A percentile compares a stretch with the other conserved stretches of the same genome.
These are phyloP conservation scores for Coix lacrymajobi DNA, from an alignment of 176 grass and related monocot species.

Conservation along the genomic window DNA sequence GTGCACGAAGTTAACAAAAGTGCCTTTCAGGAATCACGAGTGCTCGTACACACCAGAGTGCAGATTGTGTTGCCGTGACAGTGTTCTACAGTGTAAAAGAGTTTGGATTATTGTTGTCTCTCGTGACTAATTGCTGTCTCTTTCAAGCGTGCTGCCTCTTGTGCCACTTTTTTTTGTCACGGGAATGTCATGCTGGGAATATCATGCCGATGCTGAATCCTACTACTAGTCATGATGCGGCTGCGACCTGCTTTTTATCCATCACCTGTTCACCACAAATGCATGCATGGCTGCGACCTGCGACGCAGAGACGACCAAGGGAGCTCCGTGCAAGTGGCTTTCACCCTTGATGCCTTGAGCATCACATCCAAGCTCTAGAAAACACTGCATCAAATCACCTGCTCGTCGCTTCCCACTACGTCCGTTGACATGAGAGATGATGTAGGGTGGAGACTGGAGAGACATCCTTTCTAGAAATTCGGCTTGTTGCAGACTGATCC, in stretches of 20 bases:
- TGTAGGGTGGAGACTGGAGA: too few species aligned
- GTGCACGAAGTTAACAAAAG: background rate
- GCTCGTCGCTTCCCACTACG: too few species aligned
- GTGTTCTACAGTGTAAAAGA: background rate
- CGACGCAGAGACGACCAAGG: too few species aligned
- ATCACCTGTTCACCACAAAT: too few species aligned
- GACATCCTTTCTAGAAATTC: too few species aligned
- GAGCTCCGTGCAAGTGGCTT: too few species aligned
- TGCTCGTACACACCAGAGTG: background rate
- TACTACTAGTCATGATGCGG: background rate
- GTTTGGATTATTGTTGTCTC: background rate
- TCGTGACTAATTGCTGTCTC: background rate
- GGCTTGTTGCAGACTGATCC: too few species aligned
- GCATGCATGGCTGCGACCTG: too few species aligned
- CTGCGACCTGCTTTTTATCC: background rate
- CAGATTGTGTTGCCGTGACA: background rate
- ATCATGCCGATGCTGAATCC: background rate
- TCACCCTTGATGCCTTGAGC: too few species aligned
- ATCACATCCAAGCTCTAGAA: too few species aligned
- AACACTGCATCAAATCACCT: too few species aligned
- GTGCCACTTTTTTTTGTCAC: background rate
- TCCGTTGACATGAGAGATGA: too few species aligned
- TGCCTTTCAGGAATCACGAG: background rate
- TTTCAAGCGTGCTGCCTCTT: background rate
- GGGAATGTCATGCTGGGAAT: background rate